Evolutionary conservation across 257 asterid genomes (phyloP).

Genomic region (Gynochthodes officinalis): DNA sequence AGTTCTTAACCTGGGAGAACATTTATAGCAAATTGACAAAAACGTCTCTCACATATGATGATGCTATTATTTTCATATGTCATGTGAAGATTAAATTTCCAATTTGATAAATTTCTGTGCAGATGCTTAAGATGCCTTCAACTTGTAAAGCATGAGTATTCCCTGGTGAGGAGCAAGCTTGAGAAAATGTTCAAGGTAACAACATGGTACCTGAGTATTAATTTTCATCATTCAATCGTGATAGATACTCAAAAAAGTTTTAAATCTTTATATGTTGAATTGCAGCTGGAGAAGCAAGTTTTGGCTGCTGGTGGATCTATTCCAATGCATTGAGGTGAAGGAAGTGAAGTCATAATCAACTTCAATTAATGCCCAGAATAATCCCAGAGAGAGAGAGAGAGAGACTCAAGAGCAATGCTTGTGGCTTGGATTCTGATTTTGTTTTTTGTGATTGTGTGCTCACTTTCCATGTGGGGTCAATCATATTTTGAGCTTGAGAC

Average conservation of each 20-base stretch:
- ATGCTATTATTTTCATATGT: too few relatives aligned
- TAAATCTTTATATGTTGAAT: not conserved
- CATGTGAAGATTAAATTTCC: not conserved
- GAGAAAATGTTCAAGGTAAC: constrained; percentile 69
- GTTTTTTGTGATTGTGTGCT: not conserved
- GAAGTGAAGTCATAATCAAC: not conserved
- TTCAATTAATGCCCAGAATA: not conserved
- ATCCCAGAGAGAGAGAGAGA: not conserved
- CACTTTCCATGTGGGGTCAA: constrained; percentile 11
- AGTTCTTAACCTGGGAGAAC: not conserved
- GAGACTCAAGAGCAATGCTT: not conserved
- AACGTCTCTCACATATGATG: too few relatives aligned
- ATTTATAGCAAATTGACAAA: too few relatives aligned
- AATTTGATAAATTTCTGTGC: constrained; percentile 4
- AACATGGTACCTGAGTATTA: not conserved
- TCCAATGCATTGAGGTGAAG: constrained; percentile 23
- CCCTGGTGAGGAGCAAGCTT: constrained; percentile 65
- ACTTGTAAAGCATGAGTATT: constrained; percentile 56
- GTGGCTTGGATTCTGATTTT: not conserved
- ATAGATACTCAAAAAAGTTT: too few relatives aligned
- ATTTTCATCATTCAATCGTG: not conserved
- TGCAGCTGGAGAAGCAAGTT: constrained; percentile 41
- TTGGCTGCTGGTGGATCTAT: constrained; percentile 38
- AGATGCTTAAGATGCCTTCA: constrained; percentile 75
- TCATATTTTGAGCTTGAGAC: constrained; percentile 15